Evolutionary conservation across 1,284 basidiomycete species (phyloP).

Genomic region (Pseudomicrostroma phylloplanum): DNA sequence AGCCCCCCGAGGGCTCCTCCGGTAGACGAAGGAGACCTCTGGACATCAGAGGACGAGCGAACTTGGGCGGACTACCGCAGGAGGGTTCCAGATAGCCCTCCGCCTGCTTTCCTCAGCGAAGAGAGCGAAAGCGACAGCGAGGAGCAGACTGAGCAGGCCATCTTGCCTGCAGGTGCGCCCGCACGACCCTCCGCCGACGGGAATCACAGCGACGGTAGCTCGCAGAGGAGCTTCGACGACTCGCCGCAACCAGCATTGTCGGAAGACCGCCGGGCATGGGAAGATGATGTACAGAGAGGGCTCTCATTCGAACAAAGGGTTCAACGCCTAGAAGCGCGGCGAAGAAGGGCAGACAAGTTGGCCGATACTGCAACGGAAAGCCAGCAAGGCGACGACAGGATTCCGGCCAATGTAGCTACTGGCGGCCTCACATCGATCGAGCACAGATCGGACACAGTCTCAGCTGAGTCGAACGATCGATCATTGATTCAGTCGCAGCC

Average conservation of each 20-base stretch:
- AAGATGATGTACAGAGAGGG: not conserved
- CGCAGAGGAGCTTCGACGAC: not conserved
- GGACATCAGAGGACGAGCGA: not conserved
- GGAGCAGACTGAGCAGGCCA: not conserved
- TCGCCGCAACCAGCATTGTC: not conserved
- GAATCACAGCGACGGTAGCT: not conserved
- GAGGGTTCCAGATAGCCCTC: conserved; percentile 4
- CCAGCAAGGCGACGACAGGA: not conserved
- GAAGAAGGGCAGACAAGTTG: not conserved
- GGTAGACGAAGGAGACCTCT: not conserved
- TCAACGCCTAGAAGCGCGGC: conserved; percentile 1
- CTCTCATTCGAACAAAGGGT: not conserved
- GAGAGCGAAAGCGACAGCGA: not conserved
- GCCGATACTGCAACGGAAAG: not conserved
- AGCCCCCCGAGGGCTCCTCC: conserved; percentile 1
- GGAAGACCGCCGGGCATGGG: conserved; percentile 4
- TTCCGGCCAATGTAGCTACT: not conserved
- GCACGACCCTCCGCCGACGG: not conserved
- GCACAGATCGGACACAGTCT: not conserved
- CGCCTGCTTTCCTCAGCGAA: conserved; percentile 3
- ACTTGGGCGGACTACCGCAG: not conserved
- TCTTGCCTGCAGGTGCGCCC: not conserved
- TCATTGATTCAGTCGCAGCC: too few relatives aligned
- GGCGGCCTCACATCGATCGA: not conserved
- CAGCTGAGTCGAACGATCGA: too few relatives aligned